Evolutionary conservation across 768 basidiomycete genomes (phyloP), one percentile per base, ranked within the genome.

Genomic region (Collybia sp.): DNA sequence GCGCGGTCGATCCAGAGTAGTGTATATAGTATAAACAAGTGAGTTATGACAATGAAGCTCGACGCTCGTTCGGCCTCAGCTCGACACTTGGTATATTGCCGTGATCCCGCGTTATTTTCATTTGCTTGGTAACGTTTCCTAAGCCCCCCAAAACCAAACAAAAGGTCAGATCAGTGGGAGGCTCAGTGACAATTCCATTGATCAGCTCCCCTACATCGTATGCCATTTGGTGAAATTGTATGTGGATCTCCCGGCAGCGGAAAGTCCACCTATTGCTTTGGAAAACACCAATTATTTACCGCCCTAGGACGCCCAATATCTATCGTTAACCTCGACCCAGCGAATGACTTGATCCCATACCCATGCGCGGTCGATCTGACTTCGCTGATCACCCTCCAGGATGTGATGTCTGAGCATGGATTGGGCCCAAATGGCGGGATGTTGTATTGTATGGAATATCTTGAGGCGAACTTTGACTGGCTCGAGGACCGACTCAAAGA

Each of bases 361-460:
- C 93, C 93, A 20, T 95, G 92, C 60, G 82, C 88, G 0, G 72
- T 99, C 60, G 82, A 88, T 60, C 87, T 98, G 42, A 74, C 87
- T 0, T 80, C 80, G 0, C 78, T 98, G 45, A 88, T 99, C 61
- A 92, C 86, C 0, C 79, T 98, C 32, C 70, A 85, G 40, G 87
- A 92, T 55, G 92, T 81, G 13, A 96, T 97, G 94, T 65, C 81
- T 11, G 80, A 83, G 43, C 80, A 86, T 54, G 79, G 80, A 0
- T 75, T 99, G 1, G 96, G 96, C 0, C 96, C 96, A 0, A 99
- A 99, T 54, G 96, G 96, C 12, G 95, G 81, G 5, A 90, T 97
- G 85, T 66, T 98, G 19, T 98, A 93, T 58, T 95, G 93, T 60
- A 88, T 96, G 79, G 94, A 97, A 59, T 96, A 97, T 58, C 77